Evolutionary conservation across 129 eudicot genomes (phyloP).

Genomic region (Pittosporum tobira): DNA sequence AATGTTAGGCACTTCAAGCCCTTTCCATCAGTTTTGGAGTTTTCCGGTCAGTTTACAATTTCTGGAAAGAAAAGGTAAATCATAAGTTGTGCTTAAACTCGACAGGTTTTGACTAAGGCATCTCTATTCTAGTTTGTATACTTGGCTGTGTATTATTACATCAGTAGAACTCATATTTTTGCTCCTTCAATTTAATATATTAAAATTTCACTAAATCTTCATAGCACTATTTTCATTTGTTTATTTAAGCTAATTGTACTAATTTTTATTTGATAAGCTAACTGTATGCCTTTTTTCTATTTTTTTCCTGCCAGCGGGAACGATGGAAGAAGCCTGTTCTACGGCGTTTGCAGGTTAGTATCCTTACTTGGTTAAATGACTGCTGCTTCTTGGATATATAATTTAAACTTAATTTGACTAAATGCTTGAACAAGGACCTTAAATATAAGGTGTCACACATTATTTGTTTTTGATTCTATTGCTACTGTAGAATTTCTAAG

Average conservation of each 20-base stretch:
- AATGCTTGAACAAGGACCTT: background rate
- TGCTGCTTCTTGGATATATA: background rate
- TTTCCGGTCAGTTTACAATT: conserved; percentile 58
- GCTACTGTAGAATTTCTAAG: background rate
- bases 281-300: conserved; percentile 1
- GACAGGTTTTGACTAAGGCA: background rate
- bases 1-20: conserved; percentile 70
- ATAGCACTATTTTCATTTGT: background rate
- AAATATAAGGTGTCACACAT: background rate
- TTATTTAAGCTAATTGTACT: background rate
- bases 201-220: no score
- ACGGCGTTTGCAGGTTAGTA: conserved; percentile 87
- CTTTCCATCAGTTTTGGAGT: conserved; percentile 60
- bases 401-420: background rate
- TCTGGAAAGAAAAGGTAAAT: conserved; percentile 94
- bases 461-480: background rate
- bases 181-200: background rate
- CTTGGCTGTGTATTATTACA: background rate
- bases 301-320: conserved; percentile 51
- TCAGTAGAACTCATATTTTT: background rate
- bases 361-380: conserved; percentile 6
- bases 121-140: background rate
- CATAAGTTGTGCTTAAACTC: background rate
- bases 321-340: conserved; percentile 82
- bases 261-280: no score